A percentile compares a stretch with the other conserved stretches of the same genome.
Evolutionary conservation across 352 stramenopile genomes (phyloP).

Genomic region (Globisporangium takayamanum): DNA sequence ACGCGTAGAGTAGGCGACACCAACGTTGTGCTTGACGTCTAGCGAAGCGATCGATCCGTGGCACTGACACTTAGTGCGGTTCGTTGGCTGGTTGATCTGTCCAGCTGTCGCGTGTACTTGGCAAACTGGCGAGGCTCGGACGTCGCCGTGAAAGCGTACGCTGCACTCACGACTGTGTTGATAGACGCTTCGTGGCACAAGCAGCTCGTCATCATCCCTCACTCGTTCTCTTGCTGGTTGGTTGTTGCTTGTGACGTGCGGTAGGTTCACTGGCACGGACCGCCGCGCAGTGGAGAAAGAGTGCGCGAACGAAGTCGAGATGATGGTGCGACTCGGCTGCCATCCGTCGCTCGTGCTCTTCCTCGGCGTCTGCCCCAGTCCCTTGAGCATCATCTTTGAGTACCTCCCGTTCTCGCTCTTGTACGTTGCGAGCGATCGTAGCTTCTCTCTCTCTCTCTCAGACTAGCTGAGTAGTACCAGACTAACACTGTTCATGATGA

Average conservation of each 20-base stretch:
- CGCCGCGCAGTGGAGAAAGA: conserved; percentile 48
- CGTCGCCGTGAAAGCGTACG: conserved; percentile 71
- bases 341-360: conserved; percentile 71
- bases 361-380: conserved; percentile 49
- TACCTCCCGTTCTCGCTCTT: conserved; percentile 77
- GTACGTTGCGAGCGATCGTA: conserved; percentile 22
- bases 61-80: background rate
- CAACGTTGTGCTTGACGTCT: background rate
- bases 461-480: background rate
- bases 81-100: background rate
- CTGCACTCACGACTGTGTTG: background rate
- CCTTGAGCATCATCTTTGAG: conserved; percentile 64
- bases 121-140: conserved; percentile 68
- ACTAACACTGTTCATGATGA: background rate
- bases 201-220: background rate
- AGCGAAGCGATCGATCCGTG: no score
- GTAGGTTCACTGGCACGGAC: conserved; percentile 50
- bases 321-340: conserved; percentile 53
- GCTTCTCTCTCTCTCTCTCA: background rate
- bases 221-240: background rate
- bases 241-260: background rate
- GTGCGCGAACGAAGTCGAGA: conserved; percentile 72
- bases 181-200: background rate
- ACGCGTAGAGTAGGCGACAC: background rate
- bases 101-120: conserved; percentile 72